phyloP scores from a whole-genome alignment of 805 yeast species.

The Ogataea pini region DNA sequence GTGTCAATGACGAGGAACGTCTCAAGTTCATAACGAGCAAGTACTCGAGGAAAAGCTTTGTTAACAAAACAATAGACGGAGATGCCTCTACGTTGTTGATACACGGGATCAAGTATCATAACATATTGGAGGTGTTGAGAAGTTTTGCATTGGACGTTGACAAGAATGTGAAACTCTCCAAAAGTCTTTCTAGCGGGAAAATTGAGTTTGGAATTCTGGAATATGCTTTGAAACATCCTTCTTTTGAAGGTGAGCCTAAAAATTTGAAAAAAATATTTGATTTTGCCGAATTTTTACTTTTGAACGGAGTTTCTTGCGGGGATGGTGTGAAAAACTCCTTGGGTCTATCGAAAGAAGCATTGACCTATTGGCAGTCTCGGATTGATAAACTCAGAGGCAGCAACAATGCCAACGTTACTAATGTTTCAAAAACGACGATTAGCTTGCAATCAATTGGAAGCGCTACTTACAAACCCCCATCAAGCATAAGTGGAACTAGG shows the following conservation, averaged over 20 bases:
- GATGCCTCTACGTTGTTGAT: conserved; percentile 39
- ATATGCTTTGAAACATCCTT: conserved; percentile 51
- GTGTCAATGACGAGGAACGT: conserved; percentile 48
- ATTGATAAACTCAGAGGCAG: conserved; percentile 35
- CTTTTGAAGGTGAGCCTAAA: conserved; percentile 13
- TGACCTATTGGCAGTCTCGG: conserved; percentile 52
- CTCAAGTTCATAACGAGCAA: conserved; percentile 63
- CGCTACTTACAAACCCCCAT: not conserved
- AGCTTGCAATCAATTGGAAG: not conserved
- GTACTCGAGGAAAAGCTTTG: conserved; percentile 56
- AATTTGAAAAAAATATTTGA: conserved; percentile 39
- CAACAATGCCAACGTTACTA: conserved; percentile 3
- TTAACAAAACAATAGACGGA: conserved; percentile 21
- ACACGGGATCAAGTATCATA: conserved; percentile 53
- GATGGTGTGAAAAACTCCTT: conserved; percentile 34
- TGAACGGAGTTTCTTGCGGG: conserved; percentile 57
- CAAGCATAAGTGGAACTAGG: conserved; percentile 5
- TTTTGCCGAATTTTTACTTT: conserved; percentile 54
- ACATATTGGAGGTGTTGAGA: conserved; percentile 44
- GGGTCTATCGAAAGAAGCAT: conserved; percentile 48
- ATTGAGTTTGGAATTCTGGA: conserved; percentile 40
- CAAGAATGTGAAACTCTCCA: conserved; percentile 41
- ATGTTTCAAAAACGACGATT: conserved; percentile 10
- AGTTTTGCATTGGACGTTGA: conserved; percentile 52
- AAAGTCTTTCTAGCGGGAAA: conserved; percentile 10